Conservation (phyloP, 257 asterid genomes). For the Linderniella brevidens region DNA sequence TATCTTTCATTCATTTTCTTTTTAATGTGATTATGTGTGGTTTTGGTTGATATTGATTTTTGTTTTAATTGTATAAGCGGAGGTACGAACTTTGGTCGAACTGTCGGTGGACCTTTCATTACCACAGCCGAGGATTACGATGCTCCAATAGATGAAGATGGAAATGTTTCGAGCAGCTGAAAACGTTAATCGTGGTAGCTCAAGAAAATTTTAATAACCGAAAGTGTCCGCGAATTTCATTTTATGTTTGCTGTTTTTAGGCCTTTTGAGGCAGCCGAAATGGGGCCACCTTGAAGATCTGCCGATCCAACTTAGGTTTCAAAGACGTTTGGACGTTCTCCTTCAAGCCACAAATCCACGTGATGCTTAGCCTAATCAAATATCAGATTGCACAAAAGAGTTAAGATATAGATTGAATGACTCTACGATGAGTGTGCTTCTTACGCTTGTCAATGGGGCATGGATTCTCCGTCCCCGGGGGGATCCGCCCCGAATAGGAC, state of each 20-base stretch:
- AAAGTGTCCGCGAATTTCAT: background rate
- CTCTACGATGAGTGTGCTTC: no score
- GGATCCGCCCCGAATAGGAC: no score
- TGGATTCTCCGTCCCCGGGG: no score
- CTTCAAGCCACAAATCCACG: no score
- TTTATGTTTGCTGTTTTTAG: constrained; percentile 16
- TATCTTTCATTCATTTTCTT: background rate
- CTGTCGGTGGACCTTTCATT: constrained; percentile 79
- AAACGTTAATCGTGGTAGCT: background rate
- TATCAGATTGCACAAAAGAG: no score
- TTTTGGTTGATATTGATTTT: background rate
- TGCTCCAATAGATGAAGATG: constrained; percentile 90
- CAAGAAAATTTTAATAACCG: no score
- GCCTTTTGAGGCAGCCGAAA: constrained; percentile 60
- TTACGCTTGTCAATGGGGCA: no score
- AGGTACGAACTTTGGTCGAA: constrained; percentile 83
- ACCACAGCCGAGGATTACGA: constrained; percentile 82
- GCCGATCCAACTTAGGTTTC: no score
- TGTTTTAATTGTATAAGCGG: constrained; percentile 61
- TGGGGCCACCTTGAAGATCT: constrained; percentile 81
- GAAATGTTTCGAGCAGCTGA: constrained; percentile 13
- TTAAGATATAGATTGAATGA: no score
- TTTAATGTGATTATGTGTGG: background rate
- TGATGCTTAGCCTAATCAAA: no score
- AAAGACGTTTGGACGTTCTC: no score